phyloP scores from a whole-genome alignment of 345 rosid genomes.

The Physaria fendleri region DNA sequence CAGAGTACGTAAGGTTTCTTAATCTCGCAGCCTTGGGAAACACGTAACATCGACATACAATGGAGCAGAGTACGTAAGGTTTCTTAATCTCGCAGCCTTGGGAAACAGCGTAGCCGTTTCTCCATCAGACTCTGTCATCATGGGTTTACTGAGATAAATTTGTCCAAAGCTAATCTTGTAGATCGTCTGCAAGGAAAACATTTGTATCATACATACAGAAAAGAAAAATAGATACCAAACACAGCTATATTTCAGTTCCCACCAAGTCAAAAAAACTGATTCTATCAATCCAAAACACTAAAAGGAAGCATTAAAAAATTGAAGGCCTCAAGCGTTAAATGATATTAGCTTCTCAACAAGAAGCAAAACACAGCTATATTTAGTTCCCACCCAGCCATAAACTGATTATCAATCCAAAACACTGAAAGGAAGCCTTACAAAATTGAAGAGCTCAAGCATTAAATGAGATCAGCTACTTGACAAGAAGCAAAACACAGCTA shows the following conservation, averaged over 20 bases:
- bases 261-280: neutral
- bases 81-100: conserved; percentile 95
- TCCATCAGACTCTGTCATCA: conserved; percentile 99
- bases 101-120: conserved; percentile 96
- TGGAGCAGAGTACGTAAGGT: conserved; percentile 92
- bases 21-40: conserved; percentile 97
- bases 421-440: too few relatives aligned
- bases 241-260: neutral
- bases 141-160: conserved; percentile 95
- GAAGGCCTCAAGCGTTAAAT: neutral
- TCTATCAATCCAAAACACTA: neutral
- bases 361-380: too few relatives aligned
- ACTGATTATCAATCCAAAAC: too few relatives aligned
- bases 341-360: neutral
- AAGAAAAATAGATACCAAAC: neutral
- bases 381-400: too few relatives aligned
- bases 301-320: neutral
- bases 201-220: conserved; percentile 9
- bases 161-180: conserved; percentile 94
- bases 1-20: conserved; percentile 92
- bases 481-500: too few relatives aligned
- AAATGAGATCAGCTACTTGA: neutral
- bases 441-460: neutral
- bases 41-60: conserved; percentile 91
- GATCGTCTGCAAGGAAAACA: conserved; percentile 64